These are phyloP conservation scores for Citrullus colocynthis DNA, from an alignment of 306 rosid species.

Conservation along the genomic window DNA sequence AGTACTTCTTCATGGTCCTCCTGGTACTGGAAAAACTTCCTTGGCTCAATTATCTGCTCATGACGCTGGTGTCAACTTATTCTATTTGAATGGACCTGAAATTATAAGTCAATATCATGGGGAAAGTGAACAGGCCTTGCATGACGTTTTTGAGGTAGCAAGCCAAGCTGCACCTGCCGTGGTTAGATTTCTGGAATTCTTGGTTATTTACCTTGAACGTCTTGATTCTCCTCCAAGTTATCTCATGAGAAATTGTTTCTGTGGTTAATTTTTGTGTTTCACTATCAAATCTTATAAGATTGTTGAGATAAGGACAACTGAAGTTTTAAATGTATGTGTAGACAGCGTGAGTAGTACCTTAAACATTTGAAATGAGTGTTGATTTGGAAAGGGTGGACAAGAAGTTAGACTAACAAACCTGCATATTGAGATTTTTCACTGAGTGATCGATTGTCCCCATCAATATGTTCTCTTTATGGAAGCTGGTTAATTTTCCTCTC, in stretches of 20 bases:
- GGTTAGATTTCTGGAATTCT: constrained; percentile 47
- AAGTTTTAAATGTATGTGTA: not conserved
- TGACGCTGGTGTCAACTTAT: constrained; percentile 63
- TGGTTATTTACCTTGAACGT: not conserved
- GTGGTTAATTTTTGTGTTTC: not conserved
- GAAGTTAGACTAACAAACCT: not conserved
- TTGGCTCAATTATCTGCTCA: constrained; percentile 58
- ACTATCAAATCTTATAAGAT: not conserved
- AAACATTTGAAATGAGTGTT: not conserved
- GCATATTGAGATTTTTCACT: not conserved
- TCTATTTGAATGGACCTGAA: constrained; percentile 74
- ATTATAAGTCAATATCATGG: constrained; percentile 62
- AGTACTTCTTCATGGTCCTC: constrained; percentile 88
- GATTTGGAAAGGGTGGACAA: not conserved
- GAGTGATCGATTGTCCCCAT: not conserved
- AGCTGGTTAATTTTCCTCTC: constrained; percentile 4
- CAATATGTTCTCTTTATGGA: not conserved
- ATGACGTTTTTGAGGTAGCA: constrained; percentile 57
- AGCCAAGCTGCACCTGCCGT: constrained; percentile 67
- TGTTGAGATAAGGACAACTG: not conserved
- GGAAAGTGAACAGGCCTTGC: constrained; percentile 75
- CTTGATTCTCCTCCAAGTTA: not conserved
- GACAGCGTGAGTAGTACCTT: not conserved
- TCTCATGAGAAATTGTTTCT: not conserved
- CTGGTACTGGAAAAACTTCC: constrained; percentile 95